These are phyloP conservation scores for Ophiostoma sp. DNA, from an alignment of 2,329 filamentous ascomycete genomes.

Conservation along the genomic window DNA sequence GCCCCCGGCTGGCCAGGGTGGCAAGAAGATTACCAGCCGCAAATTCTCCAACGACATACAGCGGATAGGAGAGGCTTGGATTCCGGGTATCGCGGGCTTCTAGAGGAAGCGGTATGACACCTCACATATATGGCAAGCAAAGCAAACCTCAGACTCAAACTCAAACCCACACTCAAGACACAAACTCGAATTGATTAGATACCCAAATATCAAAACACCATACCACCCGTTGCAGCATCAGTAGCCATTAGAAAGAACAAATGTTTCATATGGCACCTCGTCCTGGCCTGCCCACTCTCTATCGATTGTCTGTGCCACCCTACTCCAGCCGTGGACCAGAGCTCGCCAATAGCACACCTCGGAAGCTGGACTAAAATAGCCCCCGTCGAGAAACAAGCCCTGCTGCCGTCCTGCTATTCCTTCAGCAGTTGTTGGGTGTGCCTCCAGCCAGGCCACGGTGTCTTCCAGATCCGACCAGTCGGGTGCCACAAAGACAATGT, in stretches of 20 bases:
- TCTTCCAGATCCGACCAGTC: slow-evolving; percentile 45
- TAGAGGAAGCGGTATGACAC: slow-evolving; percentile 32
- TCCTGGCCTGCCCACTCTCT: slow-evolving; percentile 35
- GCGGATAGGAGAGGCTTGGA: slow-evolving; percentile 80
- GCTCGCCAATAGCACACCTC: slow-evolving; percentile 47
- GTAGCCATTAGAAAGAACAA: slow-evolving; percentile 32
- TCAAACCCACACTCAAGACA: background rate
- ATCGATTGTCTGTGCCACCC: slow-evolving; percentile 36
- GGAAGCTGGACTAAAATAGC: slow-evolving; percentile 41
- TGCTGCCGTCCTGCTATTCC: slow-evolving; percentile 42
- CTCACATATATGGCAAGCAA: background rate
- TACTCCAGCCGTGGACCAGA: slow-evolving; percentile 42
- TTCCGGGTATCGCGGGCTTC: slow-evolving; percentile 61
- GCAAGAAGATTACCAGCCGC: slow-evolving; percentile 71
- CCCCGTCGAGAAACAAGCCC: slow-evolving; percentile 36
- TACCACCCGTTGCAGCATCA: slow-evolving; percentile 13
- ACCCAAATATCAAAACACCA: background rate
- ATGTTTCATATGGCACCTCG: slow-evolving; percentile 40
- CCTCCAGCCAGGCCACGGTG: slow-evolving; percentile 40
- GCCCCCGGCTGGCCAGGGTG: slow-evolving; percentile 50
- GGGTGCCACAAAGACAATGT: slow-evolving; percentile 42
- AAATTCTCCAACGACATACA: slow-evolving; percentile 78
- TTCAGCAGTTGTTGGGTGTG: slow-evolving; percentile 31
- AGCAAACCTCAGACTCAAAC: background rate
- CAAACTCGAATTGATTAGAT: background rate